A percentile compares a stretch with the other conserved stretches of the same genome.
phyloP scores from a whole-genome alignment of 345 rosid genomes.

The Euclidium syriacum region DNA sequence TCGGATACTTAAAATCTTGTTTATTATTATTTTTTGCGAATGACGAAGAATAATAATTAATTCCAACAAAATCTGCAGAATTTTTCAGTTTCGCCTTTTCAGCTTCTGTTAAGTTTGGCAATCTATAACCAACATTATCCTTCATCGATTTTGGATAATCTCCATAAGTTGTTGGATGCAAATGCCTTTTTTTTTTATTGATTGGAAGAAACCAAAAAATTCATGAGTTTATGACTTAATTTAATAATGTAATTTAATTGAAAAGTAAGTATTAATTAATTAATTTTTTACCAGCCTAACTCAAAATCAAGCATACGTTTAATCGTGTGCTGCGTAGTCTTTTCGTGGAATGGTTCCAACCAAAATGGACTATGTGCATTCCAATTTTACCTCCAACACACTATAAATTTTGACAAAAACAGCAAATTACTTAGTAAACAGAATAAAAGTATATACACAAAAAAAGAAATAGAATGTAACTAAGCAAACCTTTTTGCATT shows the following conservation, averaged over 20 bases:
- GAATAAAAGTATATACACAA: background rate
- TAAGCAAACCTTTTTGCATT: conserved; percentile 18
- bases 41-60: conserved; percentile 41
- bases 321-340: conserved; percentile 13
- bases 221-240: background rate
- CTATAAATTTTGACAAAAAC: background rate
- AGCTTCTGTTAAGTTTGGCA: conserved; percentile 36
- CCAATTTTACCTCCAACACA: conserved; percentile 31
- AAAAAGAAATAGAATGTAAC: background rate
- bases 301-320: conserved; percentile 30
- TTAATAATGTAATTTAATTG: background rate
- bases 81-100: conserved; percentile 31
- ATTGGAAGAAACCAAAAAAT: too few species aligned
- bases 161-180: conserved; percentile 42
- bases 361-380: conserved; percentile 33
- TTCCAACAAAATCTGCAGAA: conserved; percentile 44
- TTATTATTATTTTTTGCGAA: conserved; percentile 9
- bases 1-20: conserved; percentile 2
- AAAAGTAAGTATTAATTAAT: background rate
- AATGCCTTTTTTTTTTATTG: conserved; percentile 24
- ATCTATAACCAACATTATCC: conserved; percentile 31
- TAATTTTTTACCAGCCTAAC: conserved; percentile 29
- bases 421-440: too few species aligned
- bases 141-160: conserved; percentile 45
- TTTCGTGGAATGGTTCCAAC: conserved; percentile 30